phyloP scores from a whole-genome alignment of 139 green algal species.

The Ettlia oleoabundans region DNA sequence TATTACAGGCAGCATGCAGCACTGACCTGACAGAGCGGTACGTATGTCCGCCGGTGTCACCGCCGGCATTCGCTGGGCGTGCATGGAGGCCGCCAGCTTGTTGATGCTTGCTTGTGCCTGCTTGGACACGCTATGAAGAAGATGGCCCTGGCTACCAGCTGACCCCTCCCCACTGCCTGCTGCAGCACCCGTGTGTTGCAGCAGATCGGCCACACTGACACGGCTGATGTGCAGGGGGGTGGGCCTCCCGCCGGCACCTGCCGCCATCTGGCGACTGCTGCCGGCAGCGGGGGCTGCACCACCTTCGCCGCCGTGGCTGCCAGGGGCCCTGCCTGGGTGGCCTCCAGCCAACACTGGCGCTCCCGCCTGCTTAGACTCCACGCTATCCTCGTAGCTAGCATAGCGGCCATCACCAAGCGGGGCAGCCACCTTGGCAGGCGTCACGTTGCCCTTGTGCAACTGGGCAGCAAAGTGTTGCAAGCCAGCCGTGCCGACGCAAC shows the following conservation, averaged over 20 bases:
- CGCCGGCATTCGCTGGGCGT: not conserved
- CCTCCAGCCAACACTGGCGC: not conserved
- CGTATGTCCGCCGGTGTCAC: constrained; percentile 14
- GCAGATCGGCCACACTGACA: constrained; percentile 20
- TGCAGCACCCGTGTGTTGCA: no score
- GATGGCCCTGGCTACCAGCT: not conserved
- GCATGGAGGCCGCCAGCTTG: constrained; percentile 19
- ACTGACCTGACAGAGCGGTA: constrained; percentile 19
- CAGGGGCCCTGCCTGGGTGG: not conserved
- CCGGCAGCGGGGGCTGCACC: no score
- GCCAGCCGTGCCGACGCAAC: not conserved
- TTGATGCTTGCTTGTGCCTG: constrained; percentile 17
- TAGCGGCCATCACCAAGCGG: not conserved
- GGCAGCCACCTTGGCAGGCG: not conserved
- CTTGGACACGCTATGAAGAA: not conserved
- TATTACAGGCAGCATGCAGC: not conserved
- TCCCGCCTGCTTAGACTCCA: constrained; percentile 5
- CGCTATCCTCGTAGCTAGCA: constrained; percentile 9
- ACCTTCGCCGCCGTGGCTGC: not conserved
- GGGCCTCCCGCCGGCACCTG: not conserved
- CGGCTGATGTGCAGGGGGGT: constrained; percentile 29
- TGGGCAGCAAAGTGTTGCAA: constrained; percentile 6
- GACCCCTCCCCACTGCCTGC: not conserved
- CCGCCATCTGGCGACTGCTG: not conserved
- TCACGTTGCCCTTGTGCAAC: constrained; percentile 20